A percentile compares a stretch with the other conserved stretches of the same genome.
Conservation (phyloP, 2,329 filamentous ascomycete species). For the Zymoseptoria brevis region DNA sequence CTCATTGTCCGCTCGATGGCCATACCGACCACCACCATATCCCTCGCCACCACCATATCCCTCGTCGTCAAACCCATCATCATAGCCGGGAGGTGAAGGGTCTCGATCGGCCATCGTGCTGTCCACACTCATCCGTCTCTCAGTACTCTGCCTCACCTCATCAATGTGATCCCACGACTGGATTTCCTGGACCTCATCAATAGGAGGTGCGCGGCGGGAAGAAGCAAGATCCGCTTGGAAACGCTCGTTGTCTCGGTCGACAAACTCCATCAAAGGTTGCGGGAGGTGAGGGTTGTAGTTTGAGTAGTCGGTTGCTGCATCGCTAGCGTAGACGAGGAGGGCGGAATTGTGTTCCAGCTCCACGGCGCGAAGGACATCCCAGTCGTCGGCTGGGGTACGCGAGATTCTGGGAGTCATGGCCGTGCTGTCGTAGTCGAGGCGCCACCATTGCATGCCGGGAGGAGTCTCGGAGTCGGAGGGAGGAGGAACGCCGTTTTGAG, state of each 20-base stretch:
- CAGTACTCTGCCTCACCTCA: slow-evolving; percentile 1
- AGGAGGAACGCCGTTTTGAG: background rate
- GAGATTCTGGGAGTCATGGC: slow-evolving; percentile 33
- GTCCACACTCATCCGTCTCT: slow-evolving; percentile 7
- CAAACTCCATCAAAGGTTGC: slow-evolving; percentile 19
- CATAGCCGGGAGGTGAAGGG: background rate
- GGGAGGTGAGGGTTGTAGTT: slow-evolving; percentile 16
- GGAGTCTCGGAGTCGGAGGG: slow-evolving; percentile 14
- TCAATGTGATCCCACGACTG: background rate
- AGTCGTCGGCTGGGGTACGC: slow-evolving; percentile 31
- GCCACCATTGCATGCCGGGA: slow-evolving; percentile 47
- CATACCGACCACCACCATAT: background rate
- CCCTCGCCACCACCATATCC: background rate
- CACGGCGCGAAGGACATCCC: slow-evolving; percentile 45
- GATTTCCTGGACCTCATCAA: background rate
- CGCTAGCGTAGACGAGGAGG: slow-evolving; percentile 53
- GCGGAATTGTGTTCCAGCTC: slow-evolving; percentile 46
- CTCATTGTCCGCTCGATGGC: background rate
- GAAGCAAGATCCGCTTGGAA: slow-evolving; percentile 17
- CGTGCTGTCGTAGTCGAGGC: slow-evolving; percentile 42
- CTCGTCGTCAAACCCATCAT: background rate
- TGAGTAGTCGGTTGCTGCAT: slow-evolving; percentile 25
- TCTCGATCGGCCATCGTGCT: slow-evolving; percentile 1
- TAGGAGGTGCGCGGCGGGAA: background rate
- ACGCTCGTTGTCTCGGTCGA: slow-evolving; percentile 20